A percentile compares a stretch with the other conserved stretches of the same genome.
These are phyloP conservation scores for Eutypella sp. DNA, from an alignment of 2,329 filamentous ascomycete species.

Conservation along the genomic window DNA sequence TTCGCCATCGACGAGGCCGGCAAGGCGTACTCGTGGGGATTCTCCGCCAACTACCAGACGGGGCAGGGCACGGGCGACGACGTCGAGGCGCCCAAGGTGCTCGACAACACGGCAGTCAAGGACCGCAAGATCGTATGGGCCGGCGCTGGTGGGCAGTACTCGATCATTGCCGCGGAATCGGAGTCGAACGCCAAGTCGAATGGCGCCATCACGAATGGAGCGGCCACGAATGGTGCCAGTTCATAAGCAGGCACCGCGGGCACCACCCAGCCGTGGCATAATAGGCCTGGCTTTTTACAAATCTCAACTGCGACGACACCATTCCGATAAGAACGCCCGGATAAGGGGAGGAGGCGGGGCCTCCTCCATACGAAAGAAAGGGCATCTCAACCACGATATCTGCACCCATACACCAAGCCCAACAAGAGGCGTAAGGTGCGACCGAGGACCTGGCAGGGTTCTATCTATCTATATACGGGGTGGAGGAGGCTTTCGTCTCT, in stretches of 20 bases:
- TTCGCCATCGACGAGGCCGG: constrained; percentile 67
- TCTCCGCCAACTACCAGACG: constrained; percentile 74
- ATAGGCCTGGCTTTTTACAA: too few relatives aligned
- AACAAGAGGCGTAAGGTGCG: too few relatives aligned
- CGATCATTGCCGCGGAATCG: background rate
- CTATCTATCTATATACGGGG: too few relatives aligned
- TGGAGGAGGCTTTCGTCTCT: too few relatives aligned
- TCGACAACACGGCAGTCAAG: background rate
- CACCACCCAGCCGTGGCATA: too few relatives aligned
- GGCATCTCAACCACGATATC: too few relatives aligned
- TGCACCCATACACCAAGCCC: too few relatives aligned
- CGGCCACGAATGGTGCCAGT: background rate
- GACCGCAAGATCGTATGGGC: background rate
- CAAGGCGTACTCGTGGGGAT: constrained; percentile 74
- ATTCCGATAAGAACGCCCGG: too few relatives aligned
- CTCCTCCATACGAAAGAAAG: too few relatives aligned
- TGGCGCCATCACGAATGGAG: background rate
- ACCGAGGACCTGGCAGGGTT: too few relatives aligned
- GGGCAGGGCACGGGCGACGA: constrained; percentile 68
- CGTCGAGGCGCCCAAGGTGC: constrained; percentile 52
- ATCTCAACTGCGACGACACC: too few relatives aligned
- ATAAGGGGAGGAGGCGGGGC: too few relatives aligned
- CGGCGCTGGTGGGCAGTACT: background rate
- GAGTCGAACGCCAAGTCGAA: background rate
- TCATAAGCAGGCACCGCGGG: background rate